A percentile compares a stretch with the other conserved stretches of the same genome.
Evolutionary conservation across 2,329 filamentous ascomycete genomes (phyloP).

Genomic region (Mycosphaerella sp.): DNA sequence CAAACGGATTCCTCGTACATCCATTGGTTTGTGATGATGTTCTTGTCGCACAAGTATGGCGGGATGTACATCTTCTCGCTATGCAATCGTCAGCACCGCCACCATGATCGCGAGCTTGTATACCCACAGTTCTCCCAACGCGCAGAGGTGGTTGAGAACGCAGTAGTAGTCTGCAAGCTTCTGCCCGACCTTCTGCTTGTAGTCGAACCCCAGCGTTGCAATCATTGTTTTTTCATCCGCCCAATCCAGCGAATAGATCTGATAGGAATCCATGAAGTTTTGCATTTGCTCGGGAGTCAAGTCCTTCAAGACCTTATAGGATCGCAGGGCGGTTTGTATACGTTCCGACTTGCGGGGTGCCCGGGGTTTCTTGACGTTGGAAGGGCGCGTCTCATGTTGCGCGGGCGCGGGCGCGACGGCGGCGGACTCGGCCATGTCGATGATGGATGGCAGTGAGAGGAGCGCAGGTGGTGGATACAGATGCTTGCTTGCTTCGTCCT

Average conservation of each 20-base stretch:
- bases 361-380: not conserved
- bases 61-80: conserved; percentile 30
- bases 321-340: conserved; percentile 24
- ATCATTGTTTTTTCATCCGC: conserved; percentile 26
- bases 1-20: conserved; percentile 28
- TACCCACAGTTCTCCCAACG: conserved; percentile 24
- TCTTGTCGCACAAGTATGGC: conserved; percentile 22
- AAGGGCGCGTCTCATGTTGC: not conserved
- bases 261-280: conserved; percentile 28
- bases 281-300: conserved; percentile 26
- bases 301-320: conserved; percentile 23
- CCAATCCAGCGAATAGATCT: conserved; percentile 31
- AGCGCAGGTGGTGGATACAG: not conserved
- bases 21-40: conserved; percentile 24
- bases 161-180: conserved; percentile 28
- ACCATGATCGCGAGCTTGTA: not conserved
- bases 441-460: not conserved
- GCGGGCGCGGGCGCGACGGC: too few relatives aligned
- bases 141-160: conserved; percentile 29
- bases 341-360: conserved; percentile 16
- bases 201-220: conserved; percentile 24
- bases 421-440: not conserved
- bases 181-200: conserved; percentile 25
- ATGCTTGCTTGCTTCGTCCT: not conserved
- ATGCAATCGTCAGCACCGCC: not conserved